Evolutionary conservation across 2,329 filamentous ascomycete genomes (phyloP), one percentile per base, ranked within the genome.

Genomic region (Colletotrichum shisoi): DNA sequence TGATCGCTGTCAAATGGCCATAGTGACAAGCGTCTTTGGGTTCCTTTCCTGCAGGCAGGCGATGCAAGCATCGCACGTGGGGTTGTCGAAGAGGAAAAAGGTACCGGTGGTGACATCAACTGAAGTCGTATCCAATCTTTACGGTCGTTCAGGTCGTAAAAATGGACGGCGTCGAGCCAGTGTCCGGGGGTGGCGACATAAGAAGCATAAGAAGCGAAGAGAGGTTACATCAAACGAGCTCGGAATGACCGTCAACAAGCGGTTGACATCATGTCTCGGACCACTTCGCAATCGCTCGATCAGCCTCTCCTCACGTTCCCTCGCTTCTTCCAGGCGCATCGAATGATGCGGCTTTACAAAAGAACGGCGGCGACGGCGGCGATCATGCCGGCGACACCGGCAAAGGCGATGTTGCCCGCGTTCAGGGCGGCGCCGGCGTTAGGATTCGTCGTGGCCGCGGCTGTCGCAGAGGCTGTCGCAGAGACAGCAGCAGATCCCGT

Each of bases 361-460:
- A 87, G 70, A n/a, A 79, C 82, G 17, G 81, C 81, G 53, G 79
- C 79, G n/a, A 79, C 82, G 17, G 81, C 81, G 53, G 79, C 79
- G n/a, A 83, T 73, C 71, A 85, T 80, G 60, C 83, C 84, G 49
- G 80, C 80, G 52, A 85, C 72, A 58, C 82, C 84, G n/a, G 80
- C 83, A 45, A 84, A 71, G 40, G 80, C 82, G 13, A 85, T 72
- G 52, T 80, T 79, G 57, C 78, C 76, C 17, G 79, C 80, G 49
- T 80, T 77, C 48, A 86, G 75, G 24, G 74, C 71, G 27, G 77
- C 71, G 6, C 78, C 72, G 48, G 76, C 73, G 45, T 73, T 72
- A 24, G 74, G 68, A 58, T 62, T 69, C 46, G 72, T 71, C 44
- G 76, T 70, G 19, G 65, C 58, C 19, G 64, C 64, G 34, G 71